Evolutionary conservation across 192 early-diverging fungal genomes (phyloP), one percentile per base, ranked within the genome.

Genomic region (Linderina pennispora): DNA sequence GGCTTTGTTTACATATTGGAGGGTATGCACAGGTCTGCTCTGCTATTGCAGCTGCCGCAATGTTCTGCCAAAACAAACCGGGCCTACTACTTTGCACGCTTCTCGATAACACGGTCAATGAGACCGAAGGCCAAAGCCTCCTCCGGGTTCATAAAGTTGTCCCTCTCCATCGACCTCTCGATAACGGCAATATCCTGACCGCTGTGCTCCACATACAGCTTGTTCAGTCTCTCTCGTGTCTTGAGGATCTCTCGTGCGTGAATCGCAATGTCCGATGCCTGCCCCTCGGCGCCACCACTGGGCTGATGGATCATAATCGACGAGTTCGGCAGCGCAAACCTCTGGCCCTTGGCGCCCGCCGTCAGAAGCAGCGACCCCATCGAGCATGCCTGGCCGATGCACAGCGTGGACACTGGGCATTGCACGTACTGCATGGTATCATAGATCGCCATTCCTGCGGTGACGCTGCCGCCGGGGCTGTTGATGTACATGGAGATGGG

Each of bases 261-360:
- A 40, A 97, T 99, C 5, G 90, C 94, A 57, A 99, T 97, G 52
- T 99, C 96, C 20, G 84, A 85, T 0, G 96, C 93, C 65, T 96
- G 96, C 19, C 92, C 93, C 28, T 80, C 72, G 8, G 96, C 92
- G 8, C 93, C 93, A 17, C 96, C 96, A 23, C 84, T 90, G 18
- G 96, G 96, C 66, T 99, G 96, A 60, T 99, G 96, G 36, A 99
- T 85, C 96, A 97, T 99, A 18, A 99, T 84, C 2, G 85, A 78
- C 5, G 92, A 83, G 60, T 99, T 88, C 8, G 94, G 94, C 14
- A 99, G 64, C 17, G 91, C 75, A 35, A 81, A 87, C 23, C 96
- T 62, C 38, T 89, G 85, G 15, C 93, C 96, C 11, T 83, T 81
- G 24, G 90, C 83, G 9, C 96, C 93, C 13, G 93, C 91, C 4